Evolutionary conservation across 306 rosid genomes (phyloP).

Genomic region (Prinsepia uniflora): DNA sequence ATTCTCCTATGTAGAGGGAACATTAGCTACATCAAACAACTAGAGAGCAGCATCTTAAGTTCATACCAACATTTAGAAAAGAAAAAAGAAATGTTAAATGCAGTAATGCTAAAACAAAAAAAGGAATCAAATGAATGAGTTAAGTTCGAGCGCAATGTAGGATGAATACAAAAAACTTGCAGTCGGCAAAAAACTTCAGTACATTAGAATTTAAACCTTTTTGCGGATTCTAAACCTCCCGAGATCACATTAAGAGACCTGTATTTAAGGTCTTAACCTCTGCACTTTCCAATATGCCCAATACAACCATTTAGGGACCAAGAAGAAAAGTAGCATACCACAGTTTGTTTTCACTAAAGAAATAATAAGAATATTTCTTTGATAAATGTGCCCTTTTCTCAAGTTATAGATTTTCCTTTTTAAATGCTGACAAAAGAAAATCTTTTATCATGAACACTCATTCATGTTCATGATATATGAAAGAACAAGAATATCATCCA

Average conservation of each 20-base stretch:
- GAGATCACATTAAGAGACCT: neutral
- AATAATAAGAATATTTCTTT: neutral
- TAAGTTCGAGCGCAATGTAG: neutral
- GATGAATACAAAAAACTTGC: neutral
- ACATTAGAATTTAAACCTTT: neutral
- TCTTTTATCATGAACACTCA: neutral
- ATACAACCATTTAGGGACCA: neutral
- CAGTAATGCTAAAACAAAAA: neutral
- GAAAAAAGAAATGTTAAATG: neutral
- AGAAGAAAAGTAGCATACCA: neutral
- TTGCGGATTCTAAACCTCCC: neutral
- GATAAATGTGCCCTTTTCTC: neutral
- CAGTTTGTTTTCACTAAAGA: neutral
- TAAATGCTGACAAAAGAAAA: neutral
- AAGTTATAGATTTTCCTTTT: neutral
- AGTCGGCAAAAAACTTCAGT: neutral
- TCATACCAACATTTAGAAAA: neutral
- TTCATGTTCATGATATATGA: neutral
- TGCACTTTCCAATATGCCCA: neutral
- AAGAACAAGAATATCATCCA: neutral
- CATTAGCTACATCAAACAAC: conserved; percentile 14
- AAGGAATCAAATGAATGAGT: neutral
- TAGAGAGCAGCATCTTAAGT: conserved; percentile 13
- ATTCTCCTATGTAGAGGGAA: conserved; percentile 20
- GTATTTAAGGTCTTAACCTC: neutral